phyloP scores from a whole-genome alignment of 2,329 filamentous ascomycete species.

The Aureobasidium sp. region DNA sequence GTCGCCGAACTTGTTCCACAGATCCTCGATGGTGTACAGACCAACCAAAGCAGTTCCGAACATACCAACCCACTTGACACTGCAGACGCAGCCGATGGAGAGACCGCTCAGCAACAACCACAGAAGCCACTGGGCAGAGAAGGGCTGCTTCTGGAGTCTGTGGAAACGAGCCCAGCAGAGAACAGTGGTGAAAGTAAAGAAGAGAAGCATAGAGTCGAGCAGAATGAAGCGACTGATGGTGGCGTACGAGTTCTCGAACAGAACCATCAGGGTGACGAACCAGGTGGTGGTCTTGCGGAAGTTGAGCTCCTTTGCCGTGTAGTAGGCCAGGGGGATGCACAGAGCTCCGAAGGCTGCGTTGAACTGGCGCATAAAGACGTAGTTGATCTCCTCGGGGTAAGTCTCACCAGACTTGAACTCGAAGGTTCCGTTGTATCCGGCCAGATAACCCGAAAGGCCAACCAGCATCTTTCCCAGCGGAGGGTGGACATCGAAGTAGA shows the following conservation, averaged over 20 bases:
- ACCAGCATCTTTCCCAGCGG: slow-evolving; percentile 98
- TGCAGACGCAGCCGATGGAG: slow-evolving; percentile 96
- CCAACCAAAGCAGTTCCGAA: slow-evolving; percentile 94
- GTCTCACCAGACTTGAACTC: slow-evolving; percentile 98
- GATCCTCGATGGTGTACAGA: slow-evolving; percentile 88
- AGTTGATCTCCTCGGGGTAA: slow-evolving; percentile 89
- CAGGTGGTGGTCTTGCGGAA: slow-evolving; percentile 81
- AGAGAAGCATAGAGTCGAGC: slow-evolving; percentile 95
- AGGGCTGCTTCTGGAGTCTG: slow-evolving; percentile 73
- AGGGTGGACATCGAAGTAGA: slow-evolving; percentile 97
- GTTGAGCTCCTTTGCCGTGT: slow-evolving; percentile 82
- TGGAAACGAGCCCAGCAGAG: slow-evolving; percentile 98
- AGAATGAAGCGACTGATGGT: slow-evolving; percentile 98
- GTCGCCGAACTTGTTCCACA: slow-evolving; percentile 97
- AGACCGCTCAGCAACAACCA: slow-evolving; percentile 92
- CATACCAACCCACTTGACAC: slow-evolving; percentile 95
- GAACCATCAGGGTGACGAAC: slow-evolving; percentile 92
- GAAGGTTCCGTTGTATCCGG: slow-evolving; percentile 97
- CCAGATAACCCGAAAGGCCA: slow-evolving; percentile 88
- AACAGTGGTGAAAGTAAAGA: slow-evolving; percentile 95
- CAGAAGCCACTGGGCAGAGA: slow-evolving; percentile 83
- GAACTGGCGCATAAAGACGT: slow-evolving; percentile 97
- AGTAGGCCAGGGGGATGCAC: slow-evolving; percentile 91
- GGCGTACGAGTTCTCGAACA: slow-evolving; percentile 98
- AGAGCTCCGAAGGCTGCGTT: slow-evolving; percentile 90